Evolutionary conservation across 768 basidiomycete genomes (phyloP), one percentile per base, ranked within the genome.

Genomic region (Calocera cornea): DNA sequence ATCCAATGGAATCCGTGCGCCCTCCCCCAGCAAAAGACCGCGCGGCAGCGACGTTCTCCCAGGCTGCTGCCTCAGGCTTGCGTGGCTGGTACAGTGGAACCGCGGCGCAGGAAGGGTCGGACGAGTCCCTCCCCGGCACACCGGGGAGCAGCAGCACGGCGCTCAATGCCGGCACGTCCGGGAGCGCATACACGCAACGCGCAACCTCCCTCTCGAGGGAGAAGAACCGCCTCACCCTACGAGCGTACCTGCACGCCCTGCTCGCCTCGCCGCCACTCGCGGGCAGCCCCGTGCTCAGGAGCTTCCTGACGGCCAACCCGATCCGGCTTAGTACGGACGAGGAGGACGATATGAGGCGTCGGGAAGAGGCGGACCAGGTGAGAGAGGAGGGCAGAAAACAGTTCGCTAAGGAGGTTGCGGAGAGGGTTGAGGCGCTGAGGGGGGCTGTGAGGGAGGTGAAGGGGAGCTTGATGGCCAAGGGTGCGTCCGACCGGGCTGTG

Each of bases 221-320:
- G 76, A 95, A 94, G 82, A 99, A 99, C 73, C 82, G 97, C 16
- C 80, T 99, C 2, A 98, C 97, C 0, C 84, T 99, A 19, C 86
- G 97, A 22, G 87, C 93, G 0, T 98, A 97, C 77, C 82, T 99
- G n/a, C 89, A 91, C 70, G 76, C 85, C 0, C 79, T 99, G 33
- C 80, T 98, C 66, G 76, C 84, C 27, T 85, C 85, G 0, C 83
- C 86, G 0, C 80, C 81, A 24, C 82, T 97, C n/a, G 87, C 89
- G 2, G 87, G 89, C 49, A 92, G 92, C 0, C 89, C 92, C 2
- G 89, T 97, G 12, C 81, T 97, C 40, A 83, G 83, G 65, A 90
- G 89, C 0, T 99, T 98, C 78, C 79, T 99, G 41, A 80, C 93
- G 33, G 86, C 89, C 17, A 83, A 83, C 2, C 89, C 92, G 0